Percentiles rank a stretch among this genome's conserved stretches.
These are phyloP conservation scores for Skeletonema grethae DNA, from an alignment of 108 stramenopile genomes.

Conservation along the genomic window DNA sequence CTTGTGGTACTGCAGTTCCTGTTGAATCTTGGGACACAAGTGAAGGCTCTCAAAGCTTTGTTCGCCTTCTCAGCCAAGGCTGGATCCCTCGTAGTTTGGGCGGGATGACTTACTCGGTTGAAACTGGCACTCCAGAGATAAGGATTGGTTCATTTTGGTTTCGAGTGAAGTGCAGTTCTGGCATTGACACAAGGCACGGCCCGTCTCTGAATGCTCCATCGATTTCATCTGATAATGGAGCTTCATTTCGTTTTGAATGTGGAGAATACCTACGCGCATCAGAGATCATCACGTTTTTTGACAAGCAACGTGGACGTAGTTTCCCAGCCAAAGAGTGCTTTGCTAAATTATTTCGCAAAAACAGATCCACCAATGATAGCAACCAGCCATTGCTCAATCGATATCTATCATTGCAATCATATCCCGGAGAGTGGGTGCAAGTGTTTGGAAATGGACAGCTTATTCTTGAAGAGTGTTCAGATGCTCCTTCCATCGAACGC, in stretches of 20 bases:
- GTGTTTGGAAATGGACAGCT: slow-evolving; percentile 56
- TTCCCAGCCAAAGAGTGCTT: slow-evolving; percentile 58
- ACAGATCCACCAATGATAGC: slow-evolving; percentile 42
- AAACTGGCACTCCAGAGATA: slow-evolving; percentile 61
- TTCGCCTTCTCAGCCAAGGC: slow-evolving; percentile 73
- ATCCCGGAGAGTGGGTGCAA: slow-evolving; percentile 86
- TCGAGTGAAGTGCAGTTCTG: slow-evolving; percentile 58
- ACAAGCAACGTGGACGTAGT: slow-evolving; percentile 15
- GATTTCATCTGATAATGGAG: slow-evolving; percentile 71
- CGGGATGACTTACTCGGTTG: slow-evolving; percentile 19
- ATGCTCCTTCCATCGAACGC: slow-evolving; percentile 70
- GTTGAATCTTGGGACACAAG: slow-evolving; percentile 57
- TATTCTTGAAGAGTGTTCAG: slow-evolving; percentile 71
- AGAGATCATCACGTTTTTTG: slow-evolving; percentile 72
- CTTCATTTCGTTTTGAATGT: slow-evolving; percentile 83
- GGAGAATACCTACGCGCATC: slow-evolving; percentile 87
- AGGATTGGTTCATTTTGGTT: slow-evolving; percentile 89
- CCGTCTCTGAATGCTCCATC: slow-evolving; percentile 71
- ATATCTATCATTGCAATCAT: slow-evolving; percentile 53
- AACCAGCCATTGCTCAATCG: slow-evolving; percentile 23
- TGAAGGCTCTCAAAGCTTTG: slow-evolving; percentile 46
- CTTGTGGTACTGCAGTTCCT: slow-evolving; percentile 80
- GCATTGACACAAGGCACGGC: slow-evolving; percentile 77
- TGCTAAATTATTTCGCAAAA: slow-evolving; percentile 84
- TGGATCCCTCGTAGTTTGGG: slow-evolving; percentile 71